Evolutionary conservation across 23 red algal species (phyloP).

Genomic region (Pyropia haitanensis): DNA sequence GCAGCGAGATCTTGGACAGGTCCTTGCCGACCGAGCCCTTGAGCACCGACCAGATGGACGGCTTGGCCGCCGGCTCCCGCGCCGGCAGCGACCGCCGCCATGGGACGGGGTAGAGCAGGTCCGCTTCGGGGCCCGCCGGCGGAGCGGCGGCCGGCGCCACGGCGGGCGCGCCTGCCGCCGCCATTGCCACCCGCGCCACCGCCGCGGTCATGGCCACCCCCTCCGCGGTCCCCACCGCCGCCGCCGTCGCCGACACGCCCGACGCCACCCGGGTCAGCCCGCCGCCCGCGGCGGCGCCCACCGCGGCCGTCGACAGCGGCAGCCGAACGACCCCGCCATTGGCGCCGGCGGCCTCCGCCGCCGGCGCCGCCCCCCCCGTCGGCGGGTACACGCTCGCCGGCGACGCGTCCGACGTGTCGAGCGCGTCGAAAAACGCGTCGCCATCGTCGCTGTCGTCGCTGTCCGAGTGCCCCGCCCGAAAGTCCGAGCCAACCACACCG

Average conservation of each 20-base stretch:
- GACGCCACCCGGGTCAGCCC: neutral
- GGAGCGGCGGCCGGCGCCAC: neutral
- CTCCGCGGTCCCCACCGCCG: neutral
- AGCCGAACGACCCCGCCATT: neutral
- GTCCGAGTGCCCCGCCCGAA: neutral
- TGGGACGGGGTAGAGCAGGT: neutral
- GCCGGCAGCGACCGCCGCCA: constrained; percentile 1
- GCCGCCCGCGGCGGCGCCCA: constrained; percentile 1
- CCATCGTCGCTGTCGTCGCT: neutral
- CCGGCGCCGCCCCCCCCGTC: neutral
- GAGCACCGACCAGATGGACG: constrained; percentile 64
- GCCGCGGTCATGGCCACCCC: neutral
- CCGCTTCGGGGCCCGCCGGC: neutral
- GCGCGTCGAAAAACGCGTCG: no score
- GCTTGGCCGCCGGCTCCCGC: constrained; percentile 11
- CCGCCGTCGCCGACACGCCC: neutral
- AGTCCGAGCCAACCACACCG: neutral
- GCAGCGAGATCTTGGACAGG: constrained; percentile 78
- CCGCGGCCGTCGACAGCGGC: neutral
- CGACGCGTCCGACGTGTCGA: no score
- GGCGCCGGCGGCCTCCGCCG: neutral
- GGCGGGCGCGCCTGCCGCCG: neutral
- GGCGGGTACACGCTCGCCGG: neutral
- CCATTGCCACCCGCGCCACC: neutral
- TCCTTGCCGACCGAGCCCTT: constrained; percentile 77